Evolutionary conservation across 1,284 basidiomycete species (phyloP).

Genomic region (Cutaneotrichosporon sp.): DNA sequence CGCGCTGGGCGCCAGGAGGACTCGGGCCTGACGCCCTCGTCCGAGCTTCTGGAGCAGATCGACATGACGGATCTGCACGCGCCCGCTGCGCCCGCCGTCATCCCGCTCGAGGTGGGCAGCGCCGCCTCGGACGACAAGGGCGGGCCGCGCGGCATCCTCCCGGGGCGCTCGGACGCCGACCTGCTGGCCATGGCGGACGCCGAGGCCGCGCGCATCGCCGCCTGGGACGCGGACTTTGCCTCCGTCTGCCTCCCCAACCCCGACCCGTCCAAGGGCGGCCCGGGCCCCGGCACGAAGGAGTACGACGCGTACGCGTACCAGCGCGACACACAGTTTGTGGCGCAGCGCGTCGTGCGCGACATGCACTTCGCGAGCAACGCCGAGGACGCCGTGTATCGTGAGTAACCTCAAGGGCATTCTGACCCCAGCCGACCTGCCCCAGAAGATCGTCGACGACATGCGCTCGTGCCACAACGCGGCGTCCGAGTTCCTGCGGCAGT

Average conservation of each 20-base stretch:
- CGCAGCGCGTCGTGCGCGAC: constrained; percentile 39
- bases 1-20: constrained; percentile 5
- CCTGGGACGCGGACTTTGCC: constrained; percentile 33
- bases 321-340: constrained; percentile 37
- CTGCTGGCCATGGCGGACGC: constrained; percentile 54
- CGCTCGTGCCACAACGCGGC: constrained; percentile 86
- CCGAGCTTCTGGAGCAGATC: constrained; percentile 65
- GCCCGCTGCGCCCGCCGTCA: constrained; percentile 64
- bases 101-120: constrained; percentile 71
- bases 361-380: constrained; percentile 40
- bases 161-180: constrained; percentile 59
- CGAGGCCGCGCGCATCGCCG: constrained; percentile 19
- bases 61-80: constrained; percentile 84
- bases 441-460: constrained; percentile 74
- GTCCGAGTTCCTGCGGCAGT: constrained; percentile 94
- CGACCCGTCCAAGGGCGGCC: constrained; percentile 19
- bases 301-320: constrained; percentile 35
- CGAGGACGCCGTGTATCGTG: constrained; percentile 33
- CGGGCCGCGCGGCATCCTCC: constrained; percentile 33
- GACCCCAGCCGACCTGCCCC: constrained; percentile 73
- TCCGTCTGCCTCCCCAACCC: constrained; percentile 38
- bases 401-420: constrained; percentile 7
- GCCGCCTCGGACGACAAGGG: constrained; percentile 28
- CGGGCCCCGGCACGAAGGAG: constrained; percentile 18
- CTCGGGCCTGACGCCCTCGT: constrained; percentile 14